phyloP scores from a whole-genome alignment of 2,329 filamentous ascomycete species.

The Beauveria australis region DNA sequence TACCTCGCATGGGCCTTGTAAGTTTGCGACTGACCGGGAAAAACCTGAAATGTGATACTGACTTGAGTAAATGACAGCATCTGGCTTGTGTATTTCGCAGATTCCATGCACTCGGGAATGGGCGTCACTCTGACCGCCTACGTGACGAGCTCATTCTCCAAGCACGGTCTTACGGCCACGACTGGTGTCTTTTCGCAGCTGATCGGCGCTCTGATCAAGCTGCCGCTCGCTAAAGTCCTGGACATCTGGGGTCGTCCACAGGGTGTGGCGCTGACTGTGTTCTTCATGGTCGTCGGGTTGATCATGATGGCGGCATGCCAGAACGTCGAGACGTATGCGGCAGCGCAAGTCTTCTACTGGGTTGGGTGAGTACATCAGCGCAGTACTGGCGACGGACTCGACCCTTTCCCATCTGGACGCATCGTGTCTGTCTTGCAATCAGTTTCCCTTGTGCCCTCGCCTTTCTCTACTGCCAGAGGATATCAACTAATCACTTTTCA shows the following conservation, averaged over 20 bases:
- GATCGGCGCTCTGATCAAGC: conserved; percentile 47
- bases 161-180: conserved; percentile 41
- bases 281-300: conserved; percentile 38
- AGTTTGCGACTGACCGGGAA: not conserved
- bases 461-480: not conserved
- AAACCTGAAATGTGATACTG: not conserved
- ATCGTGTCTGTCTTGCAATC: not conserved
- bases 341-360: conserved; percentile 53
- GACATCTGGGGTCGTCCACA: conserved; percentile 55
- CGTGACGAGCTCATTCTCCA: conserved; percentile 35
- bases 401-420: too few species aligned
- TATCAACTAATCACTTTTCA: not conserved
- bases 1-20: not conserved
- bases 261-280: conserved; percentile 43
- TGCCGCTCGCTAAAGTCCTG: conserved; percentile 53
- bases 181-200: conserved; percentile 40
- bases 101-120: conserved; percentile 22
- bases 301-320: conserved; percentile 54
- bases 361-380: conserved; percentile 31
- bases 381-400: conserved; percentile 19
- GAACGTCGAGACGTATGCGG: conserved; percentile 33
- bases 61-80: conserved; percentile 18
- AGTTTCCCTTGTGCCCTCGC: not conserved
- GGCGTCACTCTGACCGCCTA: conserved; percentile 28
- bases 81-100: conserved; percentile 34